phyloP scores from a whole-genome alignment of 2,329 filamentous ascomycete species.

The Diplodia seriata region DNA sequence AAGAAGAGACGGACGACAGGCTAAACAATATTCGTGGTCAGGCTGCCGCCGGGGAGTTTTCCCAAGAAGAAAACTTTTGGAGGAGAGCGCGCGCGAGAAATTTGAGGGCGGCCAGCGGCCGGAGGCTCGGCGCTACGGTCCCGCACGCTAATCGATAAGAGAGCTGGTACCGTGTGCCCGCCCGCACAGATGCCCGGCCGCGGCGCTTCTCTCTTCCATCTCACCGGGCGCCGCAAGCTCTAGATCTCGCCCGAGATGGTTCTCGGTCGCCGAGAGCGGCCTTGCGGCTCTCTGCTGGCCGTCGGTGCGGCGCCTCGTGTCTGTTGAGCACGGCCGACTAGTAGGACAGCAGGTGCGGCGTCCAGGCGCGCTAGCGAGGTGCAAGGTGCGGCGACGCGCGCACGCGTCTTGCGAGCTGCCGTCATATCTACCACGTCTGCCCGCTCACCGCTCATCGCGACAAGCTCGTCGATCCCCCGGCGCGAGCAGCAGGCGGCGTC shows the following conservation, averaged over 20 bases:
- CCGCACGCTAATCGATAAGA: slow-evolving; percentile 30
- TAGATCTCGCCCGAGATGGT: neutral
- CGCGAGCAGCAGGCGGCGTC: slow-evolving; percentile 23
- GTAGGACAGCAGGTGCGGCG: neutral
- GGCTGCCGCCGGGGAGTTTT: slow-evolving; percentile 62
- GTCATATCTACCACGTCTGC: neutral
- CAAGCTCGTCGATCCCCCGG: slow-evolving; percentile 28
- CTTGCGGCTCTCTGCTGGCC: neutral
- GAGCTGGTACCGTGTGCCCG: neutral
- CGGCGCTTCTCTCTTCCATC: neutral
- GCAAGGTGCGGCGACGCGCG: slow-evolving; percentile 5
- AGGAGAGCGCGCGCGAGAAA: slow-evolving; percentile 38
- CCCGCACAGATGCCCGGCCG: neutral
- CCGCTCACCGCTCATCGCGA: slow-evolving; percentile 16
- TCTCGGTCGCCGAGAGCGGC: neutral
- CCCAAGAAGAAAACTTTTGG: slow-evolving; percentile 53
- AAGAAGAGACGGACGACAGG: slow-evolving; percentile 42
- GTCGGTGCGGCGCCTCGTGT: neutral
- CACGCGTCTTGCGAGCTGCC: slow-evolving; percentile 3
- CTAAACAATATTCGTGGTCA: slow-evolving; percentile 54
- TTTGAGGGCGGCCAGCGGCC: slow-evolving; percentile 29
- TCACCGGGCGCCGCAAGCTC: neutral
- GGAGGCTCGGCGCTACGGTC: slow-evolving; percentile 27
- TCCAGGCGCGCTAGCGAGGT: slow-evolving; percentile 5
- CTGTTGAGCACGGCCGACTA: neutral